Percentiles rank a stretch among this genome's conserved stretches.
phyloP scores from a whole-genome alignment of 108 stramenopile species.

The Pseudonitzschia multistriata region DNA sequence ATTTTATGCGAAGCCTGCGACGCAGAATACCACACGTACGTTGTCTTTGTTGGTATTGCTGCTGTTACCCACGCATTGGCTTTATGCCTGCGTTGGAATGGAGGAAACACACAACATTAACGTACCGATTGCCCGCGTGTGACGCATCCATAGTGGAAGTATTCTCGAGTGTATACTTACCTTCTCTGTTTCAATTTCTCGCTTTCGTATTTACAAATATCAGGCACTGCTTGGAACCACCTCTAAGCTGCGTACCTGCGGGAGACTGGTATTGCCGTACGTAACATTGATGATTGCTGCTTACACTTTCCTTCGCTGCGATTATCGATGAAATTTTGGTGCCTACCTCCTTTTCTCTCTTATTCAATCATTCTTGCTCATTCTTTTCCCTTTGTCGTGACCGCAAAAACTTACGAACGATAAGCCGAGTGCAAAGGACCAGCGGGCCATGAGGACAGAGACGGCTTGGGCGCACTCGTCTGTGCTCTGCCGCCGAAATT shows the following conservation, averaged over 20 bases:
- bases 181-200: background rate
- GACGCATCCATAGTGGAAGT: no score
- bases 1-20: conserved; percentile 79
- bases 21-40: conserved; percentile 82
- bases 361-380: no score
- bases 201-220: background rate
- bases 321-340: background rate
- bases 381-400: background rate
- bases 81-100: no score
- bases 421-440: conserved; percentile 29
- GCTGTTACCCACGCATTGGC: background rate
- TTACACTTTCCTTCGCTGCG: no score
- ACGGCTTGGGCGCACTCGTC: conserved; percentile 66
- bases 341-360: background rate
- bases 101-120: no score
- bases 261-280: conserved; percentile 83
- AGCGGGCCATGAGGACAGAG: conserved; percentile 32
- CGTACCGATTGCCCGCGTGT: no score
- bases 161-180: no score
- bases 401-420: background rate
- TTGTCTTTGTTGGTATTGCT: conserved; percentile 6
- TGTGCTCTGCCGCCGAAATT: conserved; percentile 58
- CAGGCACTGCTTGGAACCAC: conserved; percentile 28
- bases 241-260: conserved; percentile 61
- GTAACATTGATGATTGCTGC: conserved; percentile 7